These are phyloP conservation scores for Oxytropis ochrocephala DNA, from an alignment of 306 rosid genomes.

Conservation along the genomic window DNA sequence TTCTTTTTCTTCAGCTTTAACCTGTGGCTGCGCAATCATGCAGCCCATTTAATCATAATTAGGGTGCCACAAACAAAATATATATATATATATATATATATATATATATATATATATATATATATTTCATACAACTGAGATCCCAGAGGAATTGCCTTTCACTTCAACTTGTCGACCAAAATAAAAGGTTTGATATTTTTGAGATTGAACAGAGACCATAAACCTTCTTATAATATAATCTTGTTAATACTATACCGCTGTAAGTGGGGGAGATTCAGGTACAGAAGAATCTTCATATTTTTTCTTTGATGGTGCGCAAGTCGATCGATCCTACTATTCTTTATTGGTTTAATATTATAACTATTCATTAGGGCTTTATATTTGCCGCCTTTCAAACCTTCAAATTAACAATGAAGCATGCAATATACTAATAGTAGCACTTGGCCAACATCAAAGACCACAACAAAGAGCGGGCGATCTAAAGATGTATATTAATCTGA, in stretches of 20 bases:
- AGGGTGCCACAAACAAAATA: not conserved
- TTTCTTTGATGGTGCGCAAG: conserved; percentile 17
- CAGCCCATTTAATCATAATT: not conserved
- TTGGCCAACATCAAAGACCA: not conserved
- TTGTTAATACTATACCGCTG: not conserved
- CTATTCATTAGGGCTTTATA: not conserved
- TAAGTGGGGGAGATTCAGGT: conserved; percentile 18
- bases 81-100: not conserved
- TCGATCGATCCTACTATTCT: conserved; percentile 13
- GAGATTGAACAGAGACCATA: conserved; percentile 28
- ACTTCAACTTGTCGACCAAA: conserved; percentile 17
- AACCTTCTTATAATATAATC: conserved; percentile 1
- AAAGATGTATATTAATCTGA: too few species aligned
- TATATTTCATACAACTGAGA: not conserved
- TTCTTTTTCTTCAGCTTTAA: not conserved
- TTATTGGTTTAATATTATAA: not conserved
- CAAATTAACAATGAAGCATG: too few species aligned
- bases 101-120: not conserved
- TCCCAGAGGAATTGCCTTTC: conserved; percentile 13
- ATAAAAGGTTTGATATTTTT: not conserved
- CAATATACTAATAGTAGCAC: not conserved
- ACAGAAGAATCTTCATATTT: conserved; percentile 16
- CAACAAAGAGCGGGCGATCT: not conserved
- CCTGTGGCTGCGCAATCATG: conserved; percentile 23
- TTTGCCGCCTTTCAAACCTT: too few species aligned